phyloP scores from a whole-genome alignment of 805 yeast genomes.

The Hanseniaspora taiwanica region DNA sequence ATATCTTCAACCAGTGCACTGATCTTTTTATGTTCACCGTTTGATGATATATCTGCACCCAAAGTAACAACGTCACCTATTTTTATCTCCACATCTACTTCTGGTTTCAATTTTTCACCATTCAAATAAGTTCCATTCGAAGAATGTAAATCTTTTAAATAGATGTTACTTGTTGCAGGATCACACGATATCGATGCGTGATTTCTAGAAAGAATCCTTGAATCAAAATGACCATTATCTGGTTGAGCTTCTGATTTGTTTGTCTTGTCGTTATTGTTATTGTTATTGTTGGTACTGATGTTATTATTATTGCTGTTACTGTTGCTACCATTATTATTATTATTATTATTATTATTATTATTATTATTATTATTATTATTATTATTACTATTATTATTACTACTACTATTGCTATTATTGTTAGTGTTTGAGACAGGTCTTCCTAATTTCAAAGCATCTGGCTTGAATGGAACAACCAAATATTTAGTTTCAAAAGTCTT shows the following conservation, averaged over 20 bases:
- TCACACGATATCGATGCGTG: conserved; percentile 87
- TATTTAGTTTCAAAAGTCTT: conserved; percentile 73
- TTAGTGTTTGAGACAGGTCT: conserved; percentile 50
- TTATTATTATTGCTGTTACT: conserved; percentile 6
- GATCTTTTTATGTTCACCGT: conserved; percentile 68
- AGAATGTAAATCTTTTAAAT: conserved; percentile 73
- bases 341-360: conserved; percentile 8
- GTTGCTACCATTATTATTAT: conserved; percentile 4
- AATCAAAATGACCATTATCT: conserved; percentile 87
- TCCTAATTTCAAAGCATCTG: conserved; percentile 78
- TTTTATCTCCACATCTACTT: conserved; percentile 43
- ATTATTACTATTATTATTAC: conserved; percentile 6
- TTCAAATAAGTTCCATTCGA: conserved; percentile 93
- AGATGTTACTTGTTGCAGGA: conserved; percentile 46
- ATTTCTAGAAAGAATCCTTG: conserved; percentile 81
- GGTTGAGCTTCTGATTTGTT: conserved; percentile 41
- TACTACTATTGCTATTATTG: conserved; percentile 4
- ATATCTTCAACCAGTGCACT: conserved; percentile 72
- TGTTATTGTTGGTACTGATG: conserved; percentile 2
- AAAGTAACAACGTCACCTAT: conserved; percentile 83
- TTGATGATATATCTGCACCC: conserved; percentile 65
- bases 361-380: conserved; percentile 4
- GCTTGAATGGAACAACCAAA: conserved; percentile 64
- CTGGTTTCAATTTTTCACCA: conserved; percentile 44
- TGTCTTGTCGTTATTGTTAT: conserved; percentile 13